Evolutionary conservation across 768 basidiomycete species (phyloP).

Genomic region (Calvatia gigantea): DNA sequence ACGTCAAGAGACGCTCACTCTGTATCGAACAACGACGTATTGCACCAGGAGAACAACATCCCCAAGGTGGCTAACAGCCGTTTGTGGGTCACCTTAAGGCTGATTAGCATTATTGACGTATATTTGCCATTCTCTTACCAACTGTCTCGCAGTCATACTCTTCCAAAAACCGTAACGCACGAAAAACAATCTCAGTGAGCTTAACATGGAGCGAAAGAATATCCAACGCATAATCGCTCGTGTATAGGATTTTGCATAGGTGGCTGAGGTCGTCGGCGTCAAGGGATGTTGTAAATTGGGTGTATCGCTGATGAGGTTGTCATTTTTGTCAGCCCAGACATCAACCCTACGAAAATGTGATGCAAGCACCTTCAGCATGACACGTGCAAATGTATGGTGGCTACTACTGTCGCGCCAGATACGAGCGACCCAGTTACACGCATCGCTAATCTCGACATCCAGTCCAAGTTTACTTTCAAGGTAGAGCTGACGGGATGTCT

Average conservation of each 20-base stretch:
- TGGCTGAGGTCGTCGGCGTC: slow-evolving; percentile 71
- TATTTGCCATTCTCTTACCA: slow-evolving; percentile 44
- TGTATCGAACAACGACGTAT: slow-evolving; percentile 59
- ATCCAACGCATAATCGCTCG: slow-evolving; percentile 58
- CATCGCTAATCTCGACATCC: slow-evolving; percentile 40
- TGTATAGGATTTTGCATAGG: slow-evolving; percentile 64
- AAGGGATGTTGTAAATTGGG: slow-evolving; percentile 41
- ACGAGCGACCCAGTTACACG: slow-evolving; percentile 35
- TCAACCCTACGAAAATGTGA: no score
- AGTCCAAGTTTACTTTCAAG: slow-evolving; percentile 55
- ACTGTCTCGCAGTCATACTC: slow-evolving; percentile 80
- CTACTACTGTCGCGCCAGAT: slow-evolving; percentile 54
- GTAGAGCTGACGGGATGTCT: slow-evolving; percentile 39
- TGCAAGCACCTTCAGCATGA: slow-evolving; percentile 51
- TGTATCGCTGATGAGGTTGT: slow-evolving; percentile 47
- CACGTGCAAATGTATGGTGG: slow-evolving; percentile 55
- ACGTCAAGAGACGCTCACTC: slow-evolving; percentile 34
- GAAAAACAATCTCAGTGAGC: slow-evolving; percentile 61
- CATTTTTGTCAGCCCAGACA: background rate
- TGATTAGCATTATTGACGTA: slow-evolving; percentile 8
- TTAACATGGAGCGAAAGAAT: slow-evolving; percentile 65
- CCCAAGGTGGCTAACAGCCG: slow-evolving; percentile 73
- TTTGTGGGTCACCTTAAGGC: slow-evolving; percentile 73
- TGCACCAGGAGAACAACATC: slow-evolving; percentile 78
- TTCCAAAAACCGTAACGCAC: slow-evolving; percentile 59